These are phyloP conservation scores for Morella rubra DNA, from an alignment of 306 rosid species.

Conservation along the genomic window DNA sequence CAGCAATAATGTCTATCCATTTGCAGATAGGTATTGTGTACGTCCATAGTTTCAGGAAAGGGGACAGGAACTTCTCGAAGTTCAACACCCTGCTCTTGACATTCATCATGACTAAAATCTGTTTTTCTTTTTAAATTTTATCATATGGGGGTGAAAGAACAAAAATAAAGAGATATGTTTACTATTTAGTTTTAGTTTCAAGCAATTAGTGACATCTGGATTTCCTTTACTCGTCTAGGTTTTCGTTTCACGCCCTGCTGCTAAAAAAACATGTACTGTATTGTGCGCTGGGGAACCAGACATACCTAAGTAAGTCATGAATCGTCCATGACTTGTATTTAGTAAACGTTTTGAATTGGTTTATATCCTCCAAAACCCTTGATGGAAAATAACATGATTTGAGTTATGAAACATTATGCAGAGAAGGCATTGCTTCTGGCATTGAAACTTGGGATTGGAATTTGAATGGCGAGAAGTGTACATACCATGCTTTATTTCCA, in stretches of 20 bases:
- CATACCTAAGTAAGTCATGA: conserved; percentile 48
- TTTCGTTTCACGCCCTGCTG: conserved; percentile 73
- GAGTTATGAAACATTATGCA: conserved; percentile 24
- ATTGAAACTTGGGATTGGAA: conserved; percentile 97
- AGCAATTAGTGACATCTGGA: background rate
- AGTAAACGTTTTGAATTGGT: background rate
- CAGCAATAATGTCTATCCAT: background rate
- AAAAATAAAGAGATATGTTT: background rate
- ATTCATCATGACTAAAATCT: background rate
- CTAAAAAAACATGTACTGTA: conserved; percentile 68
- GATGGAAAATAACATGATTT: background rate
- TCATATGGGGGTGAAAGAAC: background rate
- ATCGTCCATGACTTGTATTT: background rate
- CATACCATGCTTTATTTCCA: conserved; percentile 89
- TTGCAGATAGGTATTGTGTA: background rate
- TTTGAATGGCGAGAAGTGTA: conserved; percentile 66
- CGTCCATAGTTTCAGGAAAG: background rate
- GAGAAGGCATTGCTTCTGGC: conserved; percentile 69
- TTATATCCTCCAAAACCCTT: background rate
- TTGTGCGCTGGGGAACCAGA: conserved; percentile 60
- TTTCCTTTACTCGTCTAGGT: conserved; percentile 42
- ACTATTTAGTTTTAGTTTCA: background rate
- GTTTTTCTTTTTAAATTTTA: background rate
- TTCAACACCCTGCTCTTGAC: background rate
- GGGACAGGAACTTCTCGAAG: background rate